Evolutionary conservation across 305 asterid species (phyloP), one percentile per base, ranked within the genome.

Genomic region (Rubia balearica): DNA sequence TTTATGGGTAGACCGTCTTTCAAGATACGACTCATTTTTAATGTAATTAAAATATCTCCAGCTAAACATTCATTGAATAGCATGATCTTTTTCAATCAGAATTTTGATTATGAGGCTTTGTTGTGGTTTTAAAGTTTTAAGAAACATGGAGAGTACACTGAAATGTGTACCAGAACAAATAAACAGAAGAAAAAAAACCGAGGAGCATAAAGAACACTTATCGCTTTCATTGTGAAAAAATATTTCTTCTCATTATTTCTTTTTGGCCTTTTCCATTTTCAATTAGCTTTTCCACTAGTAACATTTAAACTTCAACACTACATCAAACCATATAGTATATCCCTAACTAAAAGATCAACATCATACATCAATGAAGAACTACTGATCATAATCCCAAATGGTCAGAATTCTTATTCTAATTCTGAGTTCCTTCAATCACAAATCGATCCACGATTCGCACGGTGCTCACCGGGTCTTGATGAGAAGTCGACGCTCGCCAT

Each of bases 381-480:
- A 80, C 81, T 77, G 85, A 78, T 87, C 90, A 56, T 89, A 49
- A 71, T 91, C 84, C 71, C 48, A 30, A 61, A 74, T 13, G 81
- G 27, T 76, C 74, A 78, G 8, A 68, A 43, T 49, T 81, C 84
- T 80, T 17, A 17, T 51, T 51, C 57, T 51, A 9, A 51, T 81
- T 74, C 74, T 73, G 82, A 13, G 78, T 83, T 67, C 65, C 85
- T 77, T 88, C 83, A 43, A 95, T 81, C 38, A 84, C 88, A 79
- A 95, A 91, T 67, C 83, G 96, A 77, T 91, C 98, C 55, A 92
- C 90, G 38, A 95, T 46, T 80, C 83, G 84, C 48, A 92, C 91
- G 0, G 94, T 86, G 78, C 82, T 85, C 17, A 85, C 75, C n/a
- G 99, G 98, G 65, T 92, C 99, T 70, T 83, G 98, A 38, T 86